Evolutionary conservation across 768 basidiomycete genomes (phyloP), one percentile per base, ranked within the genome.

Genomic region (Amanita rimosa): DNA sequence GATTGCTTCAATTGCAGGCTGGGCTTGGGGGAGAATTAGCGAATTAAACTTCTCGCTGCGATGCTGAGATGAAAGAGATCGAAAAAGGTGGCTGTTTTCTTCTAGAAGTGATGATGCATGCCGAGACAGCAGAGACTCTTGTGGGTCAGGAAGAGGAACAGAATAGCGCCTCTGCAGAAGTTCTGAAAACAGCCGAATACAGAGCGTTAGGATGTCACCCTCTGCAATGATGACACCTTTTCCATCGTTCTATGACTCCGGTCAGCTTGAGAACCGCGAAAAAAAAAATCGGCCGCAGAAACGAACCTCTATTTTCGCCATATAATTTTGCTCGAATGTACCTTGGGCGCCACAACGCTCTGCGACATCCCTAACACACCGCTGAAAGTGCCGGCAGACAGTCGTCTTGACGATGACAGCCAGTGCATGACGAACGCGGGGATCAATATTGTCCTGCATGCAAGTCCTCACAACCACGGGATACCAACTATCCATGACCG

Each of bases 331-430:
- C 44, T 77, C 79, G 48, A 81, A 81, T 0, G 77, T 72, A 2
- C 81, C 80, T 60, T 82, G 80, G 2, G 78, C 81, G 42, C 81
- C 81, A 49, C 76, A 81, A 9, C 81, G 69, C 52, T 84, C 81
- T 4, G 76, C 68, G n/a, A 82, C 65, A 48, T 75, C 73, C 8
- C 71, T 62, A 6, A 70, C 63, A 51, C 70, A 74, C 14, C 72
- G 64, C 53, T 76, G 74, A 53, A 74, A 71, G 49, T 79, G 78
- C 4, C 73, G 70, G 38, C 73, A 70, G 42, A 78, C 66, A 1
- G 73, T 73, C 6, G 79, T 65, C 61, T 83, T 83, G 43, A 69
- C 63, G 47, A 76, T 72, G 19, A 78, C 74, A 10, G 78, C 72
- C 52, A 80, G 59, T 11, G 72, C 78, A 54, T 79, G 76, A 40